phyloP scores from a whole-genome alignment of 805 yeast species.

The Saccharomycopsis javanensis region DNA sequence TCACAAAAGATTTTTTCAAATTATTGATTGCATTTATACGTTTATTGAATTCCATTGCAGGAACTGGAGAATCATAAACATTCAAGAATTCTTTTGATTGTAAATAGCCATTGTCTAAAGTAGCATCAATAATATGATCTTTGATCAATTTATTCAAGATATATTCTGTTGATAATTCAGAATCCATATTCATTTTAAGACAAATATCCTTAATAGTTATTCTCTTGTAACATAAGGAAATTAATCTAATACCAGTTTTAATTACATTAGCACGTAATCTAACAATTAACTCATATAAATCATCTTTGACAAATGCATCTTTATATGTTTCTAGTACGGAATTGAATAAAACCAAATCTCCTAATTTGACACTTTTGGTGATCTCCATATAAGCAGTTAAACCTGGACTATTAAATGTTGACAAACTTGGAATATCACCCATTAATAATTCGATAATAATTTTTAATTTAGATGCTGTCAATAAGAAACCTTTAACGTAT shows the following conservation, averaged over 20 bases:
- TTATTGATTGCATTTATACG: conserved; percentile 88
- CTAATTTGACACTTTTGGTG: conserved; percentile 84
- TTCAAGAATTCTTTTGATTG: conserved; percentile 81
- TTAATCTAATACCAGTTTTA: conserved; percentile 92
- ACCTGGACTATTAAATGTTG: conserved; percentile 56
- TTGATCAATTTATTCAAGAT: conserved; percentile 94
- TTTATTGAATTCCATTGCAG: conserved; percentile 82
- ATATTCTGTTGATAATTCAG: conserved; percentile 94
- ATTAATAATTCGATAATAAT: conserved; percentile 84
- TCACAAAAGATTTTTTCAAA: conserved; percentile 83
- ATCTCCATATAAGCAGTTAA: conserved; percentile 77
- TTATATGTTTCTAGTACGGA: conserved; percentile 58
- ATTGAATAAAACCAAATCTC: conserved; percentile 77
- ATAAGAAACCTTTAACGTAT: conserved; percentile 77
- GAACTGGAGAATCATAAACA: conserved; percentile 77
- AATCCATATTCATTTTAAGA: conserved; percentile 80
- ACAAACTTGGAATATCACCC: conserved; percentile 93
- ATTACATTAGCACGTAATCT: conserved; percentile 94
- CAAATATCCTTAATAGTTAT: conserved; percentile 92
- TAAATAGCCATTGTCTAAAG: conserved; percentile 85
- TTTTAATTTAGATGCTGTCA: conserved; percentile 79
- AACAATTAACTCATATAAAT: conserved; percentile 72
- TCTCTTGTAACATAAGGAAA: conserved; percentile 81
- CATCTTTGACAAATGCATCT: conserved; percentile 56
- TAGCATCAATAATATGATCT: conserved; percentile 95